Base-by-base conservation (phyloP, 1,284 basidiomycete species). In the Ceratobasidium sp. region DNA sequence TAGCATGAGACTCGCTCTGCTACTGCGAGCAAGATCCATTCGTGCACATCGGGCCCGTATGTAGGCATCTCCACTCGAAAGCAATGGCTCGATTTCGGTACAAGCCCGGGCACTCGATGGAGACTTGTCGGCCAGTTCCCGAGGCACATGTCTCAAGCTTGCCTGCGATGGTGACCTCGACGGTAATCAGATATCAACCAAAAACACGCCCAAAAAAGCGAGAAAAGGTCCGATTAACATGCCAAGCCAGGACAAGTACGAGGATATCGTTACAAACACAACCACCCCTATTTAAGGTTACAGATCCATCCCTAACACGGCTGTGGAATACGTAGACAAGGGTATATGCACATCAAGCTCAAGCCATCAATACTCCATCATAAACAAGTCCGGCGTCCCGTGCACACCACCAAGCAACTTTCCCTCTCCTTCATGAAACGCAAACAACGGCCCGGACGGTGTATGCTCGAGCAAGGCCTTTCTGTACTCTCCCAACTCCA, bases 341-440 rank as follows among this genome's bases (percentile, higher is more conserved):
- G 41, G 18, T 71, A 71, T 60, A 60, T 59, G n/a, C 69, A 27
- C 30, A 50, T 48, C n/a, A 7, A n/a, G 20, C 23, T 38, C 12
- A 52, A 48, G 50, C 18, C n/a, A n/a, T 52, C 27, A 75, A 75
- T 75, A 75, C 20, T 75, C 62, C 46, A 75, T 62, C 46, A 75
- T 66, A 50, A 75, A 62, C 62, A 75, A 44, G 33, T 75, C 73
- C 35, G 73, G 62, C 23, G 35, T 23, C 30, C 73, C 62, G 4
- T 48, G 60, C 38, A 55, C 20, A 18, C 73, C 73, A 41, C 62
- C 73, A 18, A 75, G 38, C 27, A 75, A 38, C 50, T 65, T 75
- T 35, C 60, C 73, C 55, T 75, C 73, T 18, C 73, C 73, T 23
- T 75, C 62, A 20, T 66, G 62, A 65, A 75, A 75, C 2, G 52